A percentile compares a stretch with the other conserved stretches of the same genome.
phyloP scores from a whole-genome alignment of 2,329 filamentous ascomycete species.

The Trichoderma afroharzianum region DNA sequence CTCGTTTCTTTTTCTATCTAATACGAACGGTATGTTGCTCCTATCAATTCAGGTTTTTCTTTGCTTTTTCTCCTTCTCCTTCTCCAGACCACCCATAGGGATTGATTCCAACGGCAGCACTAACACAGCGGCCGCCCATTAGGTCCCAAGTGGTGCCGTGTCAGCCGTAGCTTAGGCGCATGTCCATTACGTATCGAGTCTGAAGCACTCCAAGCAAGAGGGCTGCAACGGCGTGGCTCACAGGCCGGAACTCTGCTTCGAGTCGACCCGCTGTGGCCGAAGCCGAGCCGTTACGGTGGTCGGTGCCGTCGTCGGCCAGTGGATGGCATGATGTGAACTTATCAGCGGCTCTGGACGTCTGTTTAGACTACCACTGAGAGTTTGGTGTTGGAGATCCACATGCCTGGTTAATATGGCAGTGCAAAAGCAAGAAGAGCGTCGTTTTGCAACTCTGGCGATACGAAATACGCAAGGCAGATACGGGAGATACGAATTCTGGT shows the following conservation, averaged over 20 bases:
- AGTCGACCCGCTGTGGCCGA: background rate
- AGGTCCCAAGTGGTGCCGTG: background rate
- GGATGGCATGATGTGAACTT: background rate
- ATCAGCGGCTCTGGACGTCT: background rate
- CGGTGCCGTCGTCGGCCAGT: constrained; percentile 3
- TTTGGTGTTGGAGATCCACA: background rate
- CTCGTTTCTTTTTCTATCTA: background rate
- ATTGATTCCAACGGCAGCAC: background rate
- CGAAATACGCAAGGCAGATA: background rate
- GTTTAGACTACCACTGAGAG: background rate
- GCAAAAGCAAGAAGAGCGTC: background rate
- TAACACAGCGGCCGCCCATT: background rate
- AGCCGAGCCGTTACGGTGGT: background rate
- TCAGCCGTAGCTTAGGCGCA: background rate
- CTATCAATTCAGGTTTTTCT: background rate
- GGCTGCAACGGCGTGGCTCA: background rate
- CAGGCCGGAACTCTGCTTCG: background rate
- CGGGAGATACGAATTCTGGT: background rate
- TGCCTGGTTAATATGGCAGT: background rate
- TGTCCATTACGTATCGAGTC: background rate
- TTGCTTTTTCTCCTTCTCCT: background rate
- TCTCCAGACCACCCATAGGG: background rate
- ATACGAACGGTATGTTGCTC: background rate
- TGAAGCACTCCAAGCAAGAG: background rate
- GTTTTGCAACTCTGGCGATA: background rate